Conservation (phyloP, 2,329 filamentous ascomycete genomes). For the Lachnellula occidentalis region DNA sequence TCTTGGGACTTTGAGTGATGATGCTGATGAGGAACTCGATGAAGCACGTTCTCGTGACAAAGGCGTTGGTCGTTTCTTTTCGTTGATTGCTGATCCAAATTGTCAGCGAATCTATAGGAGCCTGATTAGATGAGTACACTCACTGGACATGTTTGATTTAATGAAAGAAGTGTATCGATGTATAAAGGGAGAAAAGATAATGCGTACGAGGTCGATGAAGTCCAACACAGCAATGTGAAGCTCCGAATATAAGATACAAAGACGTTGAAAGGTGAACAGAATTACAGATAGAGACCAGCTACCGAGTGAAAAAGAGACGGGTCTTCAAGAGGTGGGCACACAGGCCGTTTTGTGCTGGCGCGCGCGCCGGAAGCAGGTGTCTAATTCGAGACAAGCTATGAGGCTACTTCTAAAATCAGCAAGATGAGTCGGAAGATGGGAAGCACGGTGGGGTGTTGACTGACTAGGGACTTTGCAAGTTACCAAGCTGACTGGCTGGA, state of each 20-base stretch:
- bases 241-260: conserved; percentile 8
- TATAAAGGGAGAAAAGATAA: conserved; percentile 6
- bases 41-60: conserved; percentile 34
- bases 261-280: conserved; percentile 23
- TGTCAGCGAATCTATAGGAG: conserved; percentile 5
- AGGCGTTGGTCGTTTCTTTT: conserved; percentile 27
- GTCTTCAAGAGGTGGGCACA: conserved; percentile 23
- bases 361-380: conserved; percentile 21
- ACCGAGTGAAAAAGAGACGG: conserved; percentile 24
- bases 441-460: conserved; percentile 20
- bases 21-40: conserved; percentile 36
- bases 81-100: conserved; percentile 9
- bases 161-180: conserved; percentile 6
- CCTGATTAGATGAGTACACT: conserved; percentile 7
- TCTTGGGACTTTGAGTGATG: conserved; percentile 57
- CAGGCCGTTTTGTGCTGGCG: conserved; percentile 29
- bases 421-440: conserved; percentile 19
- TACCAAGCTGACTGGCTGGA: conserved; percentile 11
- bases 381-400: conserved; percentile 25
- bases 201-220: conserved; percentile 17
- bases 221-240: conserved; percentile 13
- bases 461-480: conserved; percentile 11
- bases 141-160: conserved; percentile 5
- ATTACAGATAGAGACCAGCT: conserved; percentile 33
- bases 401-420: conserved; percentile 23